Evolutionary conservation across 306 rosid genomes (phyloP).

Genomic region (Acmispon strigosus): DNA sequence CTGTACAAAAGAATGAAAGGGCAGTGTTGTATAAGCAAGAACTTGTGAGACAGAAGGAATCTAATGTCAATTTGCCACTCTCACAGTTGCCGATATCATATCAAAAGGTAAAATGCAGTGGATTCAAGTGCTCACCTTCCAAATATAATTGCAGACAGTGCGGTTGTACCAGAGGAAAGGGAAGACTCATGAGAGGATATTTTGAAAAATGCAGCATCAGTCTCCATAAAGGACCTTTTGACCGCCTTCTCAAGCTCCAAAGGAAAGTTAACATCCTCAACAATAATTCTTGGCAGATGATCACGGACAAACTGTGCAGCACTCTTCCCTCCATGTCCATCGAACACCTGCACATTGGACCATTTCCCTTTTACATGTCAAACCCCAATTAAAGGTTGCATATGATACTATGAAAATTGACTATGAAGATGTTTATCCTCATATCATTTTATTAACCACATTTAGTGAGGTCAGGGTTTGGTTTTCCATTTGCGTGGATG

Average conservation of each 20-base stretch:
- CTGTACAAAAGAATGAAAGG: conserved; percentile 29
- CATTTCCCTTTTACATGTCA: conserved; percentile 12
- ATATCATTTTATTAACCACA: neutral
- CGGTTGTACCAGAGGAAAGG: conserved; percentile 82
- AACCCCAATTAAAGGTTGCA: neutral
- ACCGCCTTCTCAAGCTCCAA: conserved; percentile 77
- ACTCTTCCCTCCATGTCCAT: conserved; percentile 77
- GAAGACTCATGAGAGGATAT: conserved; percentile 49
- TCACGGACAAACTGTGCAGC: conserved; percentile 80
- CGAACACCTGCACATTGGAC: conserved; percentile 58
- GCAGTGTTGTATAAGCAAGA: neutral
- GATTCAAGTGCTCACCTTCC: conserved; percentile 48
- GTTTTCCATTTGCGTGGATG: no score
- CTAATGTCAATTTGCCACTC: no score
- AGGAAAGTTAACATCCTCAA: conserved; percentile 75
- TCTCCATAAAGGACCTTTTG: conserved; percentile 61
- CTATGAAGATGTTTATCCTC: neutral
- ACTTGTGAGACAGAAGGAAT: neutral
- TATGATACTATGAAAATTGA: neutral
- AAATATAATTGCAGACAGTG: conserved; percentile 74
- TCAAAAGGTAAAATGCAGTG: no score
- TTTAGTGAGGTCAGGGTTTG: neutral
- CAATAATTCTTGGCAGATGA: conserved; percentile 66
- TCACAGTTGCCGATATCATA: no score
- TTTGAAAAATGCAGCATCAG: conserved; percentile 68